Conservation (phyloP, 441 rosid genomes). For the Gossypium laxum region DNA sequence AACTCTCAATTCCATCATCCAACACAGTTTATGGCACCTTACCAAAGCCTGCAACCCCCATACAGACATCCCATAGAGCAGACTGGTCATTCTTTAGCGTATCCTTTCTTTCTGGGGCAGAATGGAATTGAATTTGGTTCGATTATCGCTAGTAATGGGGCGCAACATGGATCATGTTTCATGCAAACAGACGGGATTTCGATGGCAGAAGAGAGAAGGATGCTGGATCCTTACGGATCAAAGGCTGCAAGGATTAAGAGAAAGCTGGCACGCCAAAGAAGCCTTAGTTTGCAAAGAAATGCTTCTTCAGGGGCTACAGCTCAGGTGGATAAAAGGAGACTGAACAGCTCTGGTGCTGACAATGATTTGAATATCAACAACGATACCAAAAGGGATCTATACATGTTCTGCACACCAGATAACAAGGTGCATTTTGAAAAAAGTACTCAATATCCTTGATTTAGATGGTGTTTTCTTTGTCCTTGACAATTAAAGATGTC, state of each 20-base stretch:
- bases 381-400: conserved; percentile 21
- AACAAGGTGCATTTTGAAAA: conserved; percentile 32
- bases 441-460: background rate
- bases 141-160: conserved; percentile 13
- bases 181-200: background rate
- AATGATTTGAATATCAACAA: background rate
- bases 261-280: conserved; percentile 48
- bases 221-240: conserved; percentile 29
- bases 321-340: conserved; percentile 23
- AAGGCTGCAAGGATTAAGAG: conserved; percentile 52
- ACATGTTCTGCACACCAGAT: conserved; percentile 28
- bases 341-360: conserved; percentile 10
- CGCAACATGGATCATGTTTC: background rate
- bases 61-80: conserved; percentile 14
- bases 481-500: background rate
- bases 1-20: conserved; percentile 21
- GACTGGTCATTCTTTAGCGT: conserved; percentile 11
- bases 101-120: conserved; percentile 19
- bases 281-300: conserved; percentile 24
- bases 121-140: conserved; percentile 19
- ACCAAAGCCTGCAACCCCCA: conserved; percentile 19
- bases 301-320: conserved; percentile 20
- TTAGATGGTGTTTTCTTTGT: background rate
- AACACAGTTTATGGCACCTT: conserved; percentile 11
- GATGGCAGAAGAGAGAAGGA: conserved; percentile 21